Percentiles rank a stretch among this genome's conserved stretches.
These are phyloP conservation scores for Botryosphaeria dothidea DNA, from an alignment of 2,329 filamentous ascomycete genomes.

Conservation along the genomic window DNA sequence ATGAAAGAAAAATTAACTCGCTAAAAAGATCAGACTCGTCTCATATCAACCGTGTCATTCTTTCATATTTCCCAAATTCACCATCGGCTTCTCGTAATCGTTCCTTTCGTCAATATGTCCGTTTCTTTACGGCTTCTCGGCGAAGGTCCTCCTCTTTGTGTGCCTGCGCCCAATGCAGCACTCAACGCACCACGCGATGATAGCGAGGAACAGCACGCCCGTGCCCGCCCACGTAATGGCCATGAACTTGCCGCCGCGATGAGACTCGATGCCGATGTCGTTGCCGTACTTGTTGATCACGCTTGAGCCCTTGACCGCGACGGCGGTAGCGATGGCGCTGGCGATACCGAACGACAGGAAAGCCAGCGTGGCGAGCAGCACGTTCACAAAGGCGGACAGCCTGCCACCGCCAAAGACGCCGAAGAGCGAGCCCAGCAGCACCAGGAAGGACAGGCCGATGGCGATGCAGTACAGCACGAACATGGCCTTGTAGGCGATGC, in stretches of 20 bases:
- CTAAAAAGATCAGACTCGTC: neutral
- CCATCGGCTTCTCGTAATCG: neutral
- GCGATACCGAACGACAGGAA: constrained; percentile 66
- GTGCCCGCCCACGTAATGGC: constrained; percentile 62
- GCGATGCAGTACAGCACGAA: constrained; percentile 63
- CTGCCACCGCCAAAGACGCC: constrained; percentile 41
- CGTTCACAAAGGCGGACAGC: constrained; percentile 52
- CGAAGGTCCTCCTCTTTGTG: neutral
- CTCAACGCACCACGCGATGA: constrained; percentile 31
- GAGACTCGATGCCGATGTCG: constrained; percentile 50
- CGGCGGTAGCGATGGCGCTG: constrained; percentile 71
- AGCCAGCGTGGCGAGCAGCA: constrained; percentile 51
- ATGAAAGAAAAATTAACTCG: neutral
- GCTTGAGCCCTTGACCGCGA: constrained; percentile 55
- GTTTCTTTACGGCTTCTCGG: constrained; percentile 3
- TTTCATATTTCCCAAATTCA: neutral
- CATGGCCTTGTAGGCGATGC: constrained; percentile 51
- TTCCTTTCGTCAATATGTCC: neutral
- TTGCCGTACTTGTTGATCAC: constrained; percentile 57
- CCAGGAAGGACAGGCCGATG: constrained; percentile 53
- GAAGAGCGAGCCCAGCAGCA: constrained; percentile 48
- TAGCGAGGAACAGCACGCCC: constrained; percentile 42
- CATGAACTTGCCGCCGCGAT: constrained; percentile 57
- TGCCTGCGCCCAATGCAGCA: constrained; percentile 30
- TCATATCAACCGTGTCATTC: neutral